Conservation (phyloP, 306 rosid species). For the Ormosia semicastrata region DNA sequence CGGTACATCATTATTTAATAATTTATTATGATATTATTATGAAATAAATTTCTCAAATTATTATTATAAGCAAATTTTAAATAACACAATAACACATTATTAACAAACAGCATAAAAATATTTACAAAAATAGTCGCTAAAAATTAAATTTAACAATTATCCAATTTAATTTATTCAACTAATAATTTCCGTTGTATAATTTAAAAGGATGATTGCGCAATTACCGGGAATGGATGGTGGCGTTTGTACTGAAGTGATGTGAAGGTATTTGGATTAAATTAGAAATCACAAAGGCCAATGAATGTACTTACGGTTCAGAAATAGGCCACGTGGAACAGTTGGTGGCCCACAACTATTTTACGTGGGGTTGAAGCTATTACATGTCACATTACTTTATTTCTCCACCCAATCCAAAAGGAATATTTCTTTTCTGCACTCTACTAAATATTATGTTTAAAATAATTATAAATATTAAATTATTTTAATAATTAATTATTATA, state of each 20-base stretch:
- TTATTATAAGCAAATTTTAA: too few relatives aligned
- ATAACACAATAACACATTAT: too few relatives aligned
- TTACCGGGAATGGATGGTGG: not conserved
- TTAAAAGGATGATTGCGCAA: not conserved
- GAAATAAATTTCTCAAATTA: too few relatives aligned
- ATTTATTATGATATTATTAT: too few relatives aligned
- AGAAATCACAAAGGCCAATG: not conserved
- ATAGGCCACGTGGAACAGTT: not conserved
- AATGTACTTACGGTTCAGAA: not conserved
- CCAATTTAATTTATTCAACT: not conserved
- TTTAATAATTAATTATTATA: too few relatives aligned
- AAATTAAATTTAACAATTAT: not conserved
- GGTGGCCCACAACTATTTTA: not conserved
- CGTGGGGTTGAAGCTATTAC: not conserved
- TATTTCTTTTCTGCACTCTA: not conserved
- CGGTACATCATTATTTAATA: too few relatives aligned
- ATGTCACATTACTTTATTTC: not conserved
- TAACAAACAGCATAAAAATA: too few relatives aligned
- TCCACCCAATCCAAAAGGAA: not conserved
- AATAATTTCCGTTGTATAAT: not conserved
- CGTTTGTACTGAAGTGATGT: not conserved
- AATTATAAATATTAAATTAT: too few relatives aligned
- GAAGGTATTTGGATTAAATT: constrained; percentile 7
- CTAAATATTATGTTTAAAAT: too few relatives aligned
- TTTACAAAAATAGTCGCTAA: too few relatives aligned